Conservation (phyloP, 2,329 filamentous ascomycete genomes). For the Pseudogymnoascus sp. region DNA sequence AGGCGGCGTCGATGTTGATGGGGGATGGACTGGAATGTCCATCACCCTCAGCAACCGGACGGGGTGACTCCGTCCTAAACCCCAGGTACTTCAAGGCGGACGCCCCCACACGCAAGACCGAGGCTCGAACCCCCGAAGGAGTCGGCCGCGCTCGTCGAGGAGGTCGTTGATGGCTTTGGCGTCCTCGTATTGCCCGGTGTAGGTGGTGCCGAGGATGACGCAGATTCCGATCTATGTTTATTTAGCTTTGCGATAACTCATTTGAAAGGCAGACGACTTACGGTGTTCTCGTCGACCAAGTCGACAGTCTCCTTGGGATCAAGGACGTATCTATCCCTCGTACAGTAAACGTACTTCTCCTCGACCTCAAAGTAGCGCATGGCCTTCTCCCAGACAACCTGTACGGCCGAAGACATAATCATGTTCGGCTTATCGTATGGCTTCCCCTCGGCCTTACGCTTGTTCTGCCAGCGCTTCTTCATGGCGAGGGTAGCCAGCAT, state of each 20-base stretch:
- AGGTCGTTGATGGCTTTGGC: slow-evolving; percentile 88
- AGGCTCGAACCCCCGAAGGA: background rate
- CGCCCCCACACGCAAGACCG: background rate
- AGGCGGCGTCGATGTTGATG: slow-evolving; percentile 91
- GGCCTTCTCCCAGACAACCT: slow-evolving; percentile 96
- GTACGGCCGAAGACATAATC: slow-evolving; percentile 91
- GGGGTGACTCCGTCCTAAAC: background rate
- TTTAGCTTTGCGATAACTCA: background rate
- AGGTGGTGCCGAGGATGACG: slow-evolving; percentile 83
- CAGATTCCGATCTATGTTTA: slow-evolving; percentile 69
- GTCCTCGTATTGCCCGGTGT: slow-evolving; percentile 94
- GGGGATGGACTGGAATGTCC: background rate
- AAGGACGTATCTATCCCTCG: slow-evolving; percentile 53
- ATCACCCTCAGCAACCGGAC: background rate
- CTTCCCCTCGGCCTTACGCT: slow-evolving; percentile 75
- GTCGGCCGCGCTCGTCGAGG: slow-evolving; percentile 55
- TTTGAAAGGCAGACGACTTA: slow-evolving; percentile 44
- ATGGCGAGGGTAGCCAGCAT: slow-evolving; percentile 80
- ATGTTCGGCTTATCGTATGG: slow-evolving; percentile 77
- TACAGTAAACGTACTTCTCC: slow-evolving; percentile 69
- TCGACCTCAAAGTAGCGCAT: slow-evolving; percentile 88
- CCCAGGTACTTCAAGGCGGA: slow-evolving; percentile 6
- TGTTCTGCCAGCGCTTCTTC: slow-evolving; percentile 92
- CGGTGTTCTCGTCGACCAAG: slow-evolving; percentile 58
- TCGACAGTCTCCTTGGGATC: slow-evolving; percentile 55